Percentiles rank a stretch among this genome's conserved stretches.
Conservation (phyloP, 257 asterid genomes). For the Jasminum sambac region DNA sequence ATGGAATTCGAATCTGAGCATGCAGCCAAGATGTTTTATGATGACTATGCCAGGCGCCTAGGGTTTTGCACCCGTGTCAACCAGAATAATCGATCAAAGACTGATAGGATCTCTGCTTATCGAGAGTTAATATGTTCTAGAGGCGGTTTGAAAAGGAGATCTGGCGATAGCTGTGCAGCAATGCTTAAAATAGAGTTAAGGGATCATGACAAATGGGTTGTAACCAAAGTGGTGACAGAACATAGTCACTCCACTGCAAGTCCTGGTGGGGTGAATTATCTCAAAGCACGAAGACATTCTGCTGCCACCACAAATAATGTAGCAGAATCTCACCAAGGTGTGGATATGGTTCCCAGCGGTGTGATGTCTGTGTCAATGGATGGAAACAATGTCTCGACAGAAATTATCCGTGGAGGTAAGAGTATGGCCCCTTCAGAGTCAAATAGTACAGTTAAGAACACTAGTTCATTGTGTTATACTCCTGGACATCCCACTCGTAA, state of each 20-base stretch:
- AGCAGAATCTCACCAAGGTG: constrained; percentile 43
- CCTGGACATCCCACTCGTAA: constrained; percentile 41
- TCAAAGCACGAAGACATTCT: constrained; percentile 57
- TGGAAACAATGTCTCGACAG: constrained; percentile 46
- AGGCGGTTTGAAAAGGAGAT: constrained; percentile 50
- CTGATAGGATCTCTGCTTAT: constrained; percentile 32
- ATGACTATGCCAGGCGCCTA: constrained; percentile 54
- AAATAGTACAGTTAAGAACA: constrained; percentile 35
- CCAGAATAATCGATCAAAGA: constrained; percentile 39
- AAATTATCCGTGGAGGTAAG: constrained; percentile 42
- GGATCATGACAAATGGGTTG: constrained; percentile 61
- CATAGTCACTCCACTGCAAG: constrained; percentile 53
- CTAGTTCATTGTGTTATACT: constrained; percentile 32
- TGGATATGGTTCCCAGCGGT: constrained; percentile 68
- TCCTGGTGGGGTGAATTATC: constrained; percentile 49
- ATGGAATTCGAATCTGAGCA: constrained; percentile 70
- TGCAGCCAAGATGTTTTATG: constrained; percentile 63
- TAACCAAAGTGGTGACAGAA: constrained; percentile 64
- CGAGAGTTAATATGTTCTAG: constrained; percentile 55
- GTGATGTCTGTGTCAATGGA: constrained; percentile 71
- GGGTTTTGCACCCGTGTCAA: constrained; percentile 55
- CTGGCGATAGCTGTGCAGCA: constrained; percentile 65
- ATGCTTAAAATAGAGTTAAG: constrained; percentile 63
- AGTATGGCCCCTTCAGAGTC: constrained; percentile 37
- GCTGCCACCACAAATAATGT: constrained; percentile 48